Evolutionary conservation across 768 basidiomycete species (phyloP).

Genomic region (Boletus rex-veris): DNA sequence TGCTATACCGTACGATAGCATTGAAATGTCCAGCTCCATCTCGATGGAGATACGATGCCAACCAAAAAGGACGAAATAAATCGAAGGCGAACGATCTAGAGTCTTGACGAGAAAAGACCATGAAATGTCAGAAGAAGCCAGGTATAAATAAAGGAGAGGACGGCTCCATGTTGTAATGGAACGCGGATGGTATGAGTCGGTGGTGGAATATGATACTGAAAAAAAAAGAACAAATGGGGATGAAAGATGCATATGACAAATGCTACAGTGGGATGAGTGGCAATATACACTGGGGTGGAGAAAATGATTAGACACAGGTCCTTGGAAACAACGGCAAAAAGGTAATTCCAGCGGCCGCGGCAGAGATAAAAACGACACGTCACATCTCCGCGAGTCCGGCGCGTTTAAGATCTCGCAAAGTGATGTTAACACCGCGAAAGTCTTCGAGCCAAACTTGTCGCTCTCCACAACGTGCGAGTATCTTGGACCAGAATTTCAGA

Average conservation of each 20-base stretch:
- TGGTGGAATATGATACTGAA: conserved; percentile 1
- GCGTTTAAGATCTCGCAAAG: conserved; percentile 39
- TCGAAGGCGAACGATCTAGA: conserved; percentile 6
- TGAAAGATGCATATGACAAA: conserved; percentile 27
- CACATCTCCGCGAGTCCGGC: conserved; percentile 27
- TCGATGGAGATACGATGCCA: conserved; percentile 12
- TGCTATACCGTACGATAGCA: conserved; percentile 7
- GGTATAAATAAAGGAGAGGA: conserved; percentile 17
- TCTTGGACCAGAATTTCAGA: conserved; percentile 48
- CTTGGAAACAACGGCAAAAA: too few relatives aligned
- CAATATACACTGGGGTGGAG: conserved; percentile 30
- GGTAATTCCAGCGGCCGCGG: neutral
- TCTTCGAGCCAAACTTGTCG: conserved; percentile 65
- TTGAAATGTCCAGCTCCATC: conserved; percentile 21
- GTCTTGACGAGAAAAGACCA: too few relatives aligned
- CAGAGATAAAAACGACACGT: neutral
- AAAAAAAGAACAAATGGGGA: neutral
- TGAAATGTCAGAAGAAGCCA: neutral
- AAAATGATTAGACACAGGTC: conserved; percentile 4
- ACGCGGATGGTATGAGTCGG: neutral
- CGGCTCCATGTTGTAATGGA: conserved; percentile 6
- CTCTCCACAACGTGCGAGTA: conserved; percentile 48
- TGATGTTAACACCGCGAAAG: conserved; percentile 57
- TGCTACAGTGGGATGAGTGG: conserved; percentile 28
- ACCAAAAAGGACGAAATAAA: conserved; percentile 1